phyloP scores from a whole-genome alignment of 139 green algal genomes.

The Zygnema circumcarinatum region DNA sequence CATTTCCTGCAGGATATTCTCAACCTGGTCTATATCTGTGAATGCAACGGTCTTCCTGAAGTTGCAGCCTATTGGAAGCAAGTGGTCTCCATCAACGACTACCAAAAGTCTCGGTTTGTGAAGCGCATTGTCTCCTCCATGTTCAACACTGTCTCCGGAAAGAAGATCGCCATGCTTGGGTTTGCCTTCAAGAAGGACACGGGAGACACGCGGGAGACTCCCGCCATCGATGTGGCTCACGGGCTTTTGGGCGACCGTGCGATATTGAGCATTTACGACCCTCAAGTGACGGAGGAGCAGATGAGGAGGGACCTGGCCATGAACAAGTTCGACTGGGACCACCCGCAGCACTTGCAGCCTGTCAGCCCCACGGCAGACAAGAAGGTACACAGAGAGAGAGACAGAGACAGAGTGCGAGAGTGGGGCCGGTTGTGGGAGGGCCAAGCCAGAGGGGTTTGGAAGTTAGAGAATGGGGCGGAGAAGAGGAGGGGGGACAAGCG shows the following conservation, averaged over 20 bases:
- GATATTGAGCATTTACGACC: slow-evolving; percentile 90
- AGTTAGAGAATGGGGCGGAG: too few relatives aligned
- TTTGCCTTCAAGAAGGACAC: slow-evolving; percentile 98
- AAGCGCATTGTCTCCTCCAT: slow-evolving; percentile 91
- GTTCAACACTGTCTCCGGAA: slow-evolving; percentile 99
- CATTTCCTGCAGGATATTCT: slow-evolving; percentile 97
- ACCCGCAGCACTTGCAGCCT: slow-evolving; percentile 47
- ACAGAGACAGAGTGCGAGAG: too few relatives aligned
- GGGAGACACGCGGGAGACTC: slow-evolving; percentile 97
- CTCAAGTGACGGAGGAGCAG: slow-evolving; percentile 65
- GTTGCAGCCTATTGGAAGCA: slow-evolving; percentile 94
- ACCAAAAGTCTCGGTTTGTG: slow-evolving; percentile 97
- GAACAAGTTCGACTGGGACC: slow-evolving; percentile 58
- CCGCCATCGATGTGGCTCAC: slow-evolving; percentile 97
- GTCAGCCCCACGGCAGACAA: slow-evolving; percentile 9
- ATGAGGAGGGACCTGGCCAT: slow-evolving; percentile 39
- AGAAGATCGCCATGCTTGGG: slow-evolving; percentile 95
- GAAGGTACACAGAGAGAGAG: slow-evolving; percentile 25
- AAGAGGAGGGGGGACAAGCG: too few relatives aligned
- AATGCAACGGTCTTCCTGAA: slow-evolving; percentile 85
- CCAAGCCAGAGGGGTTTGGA: too few relatives aligned
- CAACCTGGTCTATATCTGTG: slow-evolving; percentile 93
- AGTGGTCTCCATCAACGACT: slow-evolving; percentile 93
- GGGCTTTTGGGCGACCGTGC: slow-evolving; percentile 79
- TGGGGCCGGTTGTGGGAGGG: too few relatives aligned